A percentile compares a stretch with the other conserved stretches of the same genome.
These are phyloP conservation scores for Zygnema circumcarinatum DNA, from an alignment of 139 green algal genomes.

Conservation along the genomic window DNA sequence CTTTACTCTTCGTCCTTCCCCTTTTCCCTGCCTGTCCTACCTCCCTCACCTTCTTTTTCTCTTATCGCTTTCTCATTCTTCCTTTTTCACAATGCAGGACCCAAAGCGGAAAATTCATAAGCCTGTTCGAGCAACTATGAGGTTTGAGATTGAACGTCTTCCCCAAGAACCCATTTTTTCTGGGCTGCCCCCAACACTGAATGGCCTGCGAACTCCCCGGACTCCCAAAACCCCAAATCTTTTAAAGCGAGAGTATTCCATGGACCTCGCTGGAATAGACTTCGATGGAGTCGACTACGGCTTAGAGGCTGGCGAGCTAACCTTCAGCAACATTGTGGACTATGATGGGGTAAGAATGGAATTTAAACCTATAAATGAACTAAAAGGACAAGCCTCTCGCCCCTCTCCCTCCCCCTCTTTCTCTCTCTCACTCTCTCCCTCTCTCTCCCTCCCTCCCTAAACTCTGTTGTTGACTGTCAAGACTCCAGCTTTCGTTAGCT, in stretches of 20 bases:
- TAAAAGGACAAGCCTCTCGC: too few species aligned
- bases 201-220: neutral
- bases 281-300: neutral
- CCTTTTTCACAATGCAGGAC: constrained; percentile 31
- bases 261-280: neutral
- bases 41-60: neutral
- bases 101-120: constrained; percentile 58
- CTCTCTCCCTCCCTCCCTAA: too few species aligned
- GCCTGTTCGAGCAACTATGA: constrained; percentile 52
- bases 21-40: constrained; percentile 16
- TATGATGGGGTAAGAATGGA: neutral
- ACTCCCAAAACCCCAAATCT: neutral
- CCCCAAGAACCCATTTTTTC: constrained; percentile 6
- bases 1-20: constrained; percentile 22
- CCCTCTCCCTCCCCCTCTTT: too few species aligned
- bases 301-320: neutral
- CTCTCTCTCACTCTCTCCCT: too few species aligned
- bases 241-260: neutral
- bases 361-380: too few species aligned
- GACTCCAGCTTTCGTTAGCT: too few species aligned
- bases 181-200: neutral
- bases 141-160: constrained; percentile 46
- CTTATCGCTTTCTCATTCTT: constrained; percentile 7
- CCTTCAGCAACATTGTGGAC: neutral
- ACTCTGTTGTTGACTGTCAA: too few species aligned